Base-by-base conservation (phyloP, 2,329 filamentous ascomycete genomes). In the Epichloe gansuensis region DNA sequence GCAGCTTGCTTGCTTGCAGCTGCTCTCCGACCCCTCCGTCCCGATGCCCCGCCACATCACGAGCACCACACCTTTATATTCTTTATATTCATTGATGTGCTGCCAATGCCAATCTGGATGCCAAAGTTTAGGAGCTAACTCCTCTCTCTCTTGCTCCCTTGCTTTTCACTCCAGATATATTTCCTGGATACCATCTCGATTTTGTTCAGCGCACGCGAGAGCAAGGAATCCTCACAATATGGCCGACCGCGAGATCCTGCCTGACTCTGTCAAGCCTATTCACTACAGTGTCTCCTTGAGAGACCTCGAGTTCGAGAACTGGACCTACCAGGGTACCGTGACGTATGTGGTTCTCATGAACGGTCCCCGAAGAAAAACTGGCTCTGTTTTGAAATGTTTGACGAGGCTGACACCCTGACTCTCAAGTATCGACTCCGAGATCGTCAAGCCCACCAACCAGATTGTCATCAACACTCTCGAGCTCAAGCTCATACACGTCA, bases 381-480 rank as follows among this genome's bases (percentile, higher is more conserved):
- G 4, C 9, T 9, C 8, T 31, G 31, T 31, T 31, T 31, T 31
- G 31, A 6, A 9, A 7, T 25, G 15, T 23, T 8, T 39, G 21
- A 17, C 46, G 11, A 44, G 23, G 21, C 42, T 44, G n/a, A 44
- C 42, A 44, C 31, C 15, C 25, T 58, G 17, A 59, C 56, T 42
- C 5, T 25, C 46, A 57, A 85, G 81, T 58, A 94, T 98, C 67
- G 79, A 86, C 59, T 77, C 85, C 54, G 81, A 85, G 54, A 77
- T 97, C 67, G 76, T 77, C 59, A 81, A 84, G 65, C 72, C 83
- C 37, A 86, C 85, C 58, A 87, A 80, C 62, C 80, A 89, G 60
- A 82, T 98, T 56, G 81, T 87, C 43, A 74, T 97, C 67, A 98
- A 98, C 70, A 77, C 86, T 44, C 81, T 93, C 63, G 83, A 95